Evolutionary conservation across 352 stramenopile species (phyloP), one percentile per base, ranked within the genome.

Genomic region (Phytophthora capsici): DNA sequence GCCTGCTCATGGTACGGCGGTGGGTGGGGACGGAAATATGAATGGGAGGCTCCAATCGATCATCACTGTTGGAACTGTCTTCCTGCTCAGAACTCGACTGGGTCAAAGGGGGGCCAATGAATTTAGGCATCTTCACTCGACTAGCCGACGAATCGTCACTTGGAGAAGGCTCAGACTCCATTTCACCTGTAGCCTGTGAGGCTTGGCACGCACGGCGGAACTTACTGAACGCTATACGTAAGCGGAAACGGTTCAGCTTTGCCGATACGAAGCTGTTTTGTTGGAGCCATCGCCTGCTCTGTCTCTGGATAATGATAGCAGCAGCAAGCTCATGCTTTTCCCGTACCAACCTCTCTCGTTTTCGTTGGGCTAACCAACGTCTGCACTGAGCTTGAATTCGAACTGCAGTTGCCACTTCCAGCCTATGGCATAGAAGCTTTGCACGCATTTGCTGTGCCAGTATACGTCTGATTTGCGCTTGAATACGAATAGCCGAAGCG

Each of bases 321-420:
- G 66, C 61, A 48, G 14, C 48, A 40, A 58, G 10, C 34, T 76
- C 59, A 49, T 22, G 55, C 30, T 68, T 71, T 34, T 69, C 52
- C 9, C 51, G 58, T 25, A 62, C 10, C 48, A 75, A 55, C 14
- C 57, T 13, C n/a, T 61, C 40, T 17, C 49, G 53, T 28, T 64
- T 66, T 16, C 37, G 54, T 37, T 61, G 56, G 17, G 54, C 49
- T 2, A 85, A 45, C 55, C 68, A 72, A 19, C 65, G 50, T 43
- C 64, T 65, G 50, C 67, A 78, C 30, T 61, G 53, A 17, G 48
- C 26, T 59, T 82, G 73, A 34, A 87, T 83, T 47, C 17, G 45
- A n/a, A 40, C 63, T 1, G 59, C 72, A 22, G 70, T 65, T 13
- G 30, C 54, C 17, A 55, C 25, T 12, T 66, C 50, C 10, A 61